These are phyloP conservation scores for Eimeria falciformis DNA, from an alignment of 169 alveolate genomes.

Conservation along the genomic window DNA sequence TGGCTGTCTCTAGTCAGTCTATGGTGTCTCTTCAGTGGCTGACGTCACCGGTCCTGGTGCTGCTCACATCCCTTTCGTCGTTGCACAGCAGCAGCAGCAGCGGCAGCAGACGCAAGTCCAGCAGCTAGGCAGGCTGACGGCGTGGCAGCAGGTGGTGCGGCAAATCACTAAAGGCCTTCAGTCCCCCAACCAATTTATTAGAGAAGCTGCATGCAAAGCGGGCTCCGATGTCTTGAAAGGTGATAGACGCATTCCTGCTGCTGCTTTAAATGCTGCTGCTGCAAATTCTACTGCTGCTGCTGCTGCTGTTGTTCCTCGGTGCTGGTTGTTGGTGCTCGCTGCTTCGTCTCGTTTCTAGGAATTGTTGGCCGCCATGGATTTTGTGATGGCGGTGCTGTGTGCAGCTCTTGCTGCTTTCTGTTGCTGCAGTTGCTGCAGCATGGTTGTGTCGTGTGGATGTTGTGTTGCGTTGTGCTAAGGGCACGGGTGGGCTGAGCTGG, in stretches of 20 bases:
- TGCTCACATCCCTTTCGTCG: slow-evolving; percentile 25
- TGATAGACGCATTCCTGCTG: background rate
- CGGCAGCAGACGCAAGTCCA: background rate
- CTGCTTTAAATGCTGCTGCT: background rate
- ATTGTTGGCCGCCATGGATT: too few relatives aligned
- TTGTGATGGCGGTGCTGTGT: background rate
- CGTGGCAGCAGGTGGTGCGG: slow-evolving; percentile 58
- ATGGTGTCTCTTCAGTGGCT: slow-evolving; percentile 73
- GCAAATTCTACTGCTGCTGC: background rate
- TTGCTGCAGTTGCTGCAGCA: background rate
- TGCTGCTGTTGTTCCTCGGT: background rate
- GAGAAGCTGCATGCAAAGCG: slow-evolving; percentile 72
- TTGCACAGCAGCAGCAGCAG: slow-evolving; percentile 53
- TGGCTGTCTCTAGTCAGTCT: slow-evolving; percentile 28
- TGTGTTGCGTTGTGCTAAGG: slow-evolving; percentile 12
- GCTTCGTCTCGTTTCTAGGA: too few relatives aligned
- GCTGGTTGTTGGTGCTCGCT: too few relatives aligned
- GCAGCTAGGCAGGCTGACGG: slow-evolving; percentile 9
- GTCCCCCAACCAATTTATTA: slow-evolving; percentile 39
- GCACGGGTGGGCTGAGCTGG: slow-evolving; percentile 56
- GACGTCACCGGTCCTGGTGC: slow-evolving; percentile 46
- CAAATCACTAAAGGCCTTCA: slow-evolving; percentile 47
- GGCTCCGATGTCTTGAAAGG: slow-evolving; percentile 55
- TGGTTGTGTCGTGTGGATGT: background rate
- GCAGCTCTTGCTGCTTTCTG: background rate